Evolutionary conservation across 805 yeast species (phyloP).

Genomic region (Maudiozyma barnettii): DNA sequence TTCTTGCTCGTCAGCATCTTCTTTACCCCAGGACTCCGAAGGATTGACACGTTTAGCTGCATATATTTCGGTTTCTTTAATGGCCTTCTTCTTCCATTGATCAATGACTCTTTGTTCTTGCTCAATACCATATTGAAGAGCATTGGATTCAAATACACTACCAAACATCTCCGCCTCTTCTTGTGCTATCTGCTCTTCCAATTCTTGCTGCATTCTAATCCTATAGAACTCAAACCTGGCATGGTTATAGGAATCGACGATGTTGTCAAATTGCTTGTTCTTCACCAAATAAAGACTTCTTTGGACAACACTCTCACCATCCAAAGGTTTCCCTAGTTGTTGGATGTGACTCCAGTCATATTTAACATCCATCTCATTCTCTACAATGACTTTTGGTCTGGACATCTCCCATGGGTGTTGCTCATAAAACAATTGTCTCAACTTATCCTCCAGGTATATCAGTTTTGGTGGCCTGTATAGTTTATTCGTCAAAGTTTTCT

Average conservation of each 20-base stretch:
- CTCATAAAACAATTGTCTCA: constrained; percentile 71
- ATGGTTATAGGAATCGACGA: constrained; percentile 67
- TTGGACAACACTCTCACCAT: constrained; percentile 84
- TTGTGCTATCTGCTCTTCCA: constrained; percentile 55
- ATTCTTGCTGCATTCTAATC: constrained; percentile 73
- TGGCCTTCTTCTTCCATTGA: constrained; percentile 65
- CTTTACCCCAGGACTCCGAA: constrained; percentile 21
- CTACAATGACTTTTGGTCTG: constrained; percentile 75
- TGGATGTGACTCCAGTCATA: constrained; percentile 73
- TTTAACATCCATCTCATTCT: constrained; percentile 51
- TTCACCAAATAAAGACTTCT: constrained; percentile 51
- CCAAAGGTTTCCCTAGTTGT: constrained; percentile 65
- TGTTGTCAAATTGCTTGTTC: constrained; percentile 22
- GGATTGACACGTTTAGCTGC: constrained; percentile 37
- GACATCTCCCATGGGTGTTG: constrained; percentile 99
- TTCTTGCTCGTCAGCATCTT: background rate
- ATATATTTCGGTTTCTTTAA: constrained; percentile 47
- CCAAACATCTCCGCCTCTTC: constrained; percentile 89
- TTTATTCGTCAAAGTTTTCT: constrained; percentile 8
- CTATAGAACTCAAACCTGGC: constrained; percentile 85
- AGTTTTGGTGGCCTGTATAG: constrained; percentile 26
- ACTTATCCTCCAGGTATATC: constrained; percentile 51
- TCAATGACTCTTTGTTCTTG: constrained; percentile 64
- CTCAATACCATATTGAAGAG: constrained; percentile 57
- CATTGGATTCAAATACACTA: constrained; percentile 53